These are phyloP conservation scores for Lithospermum erythrorhizon DNA, from an alignment of 257 asterid species.

Conservation along the genomic window DNA sequence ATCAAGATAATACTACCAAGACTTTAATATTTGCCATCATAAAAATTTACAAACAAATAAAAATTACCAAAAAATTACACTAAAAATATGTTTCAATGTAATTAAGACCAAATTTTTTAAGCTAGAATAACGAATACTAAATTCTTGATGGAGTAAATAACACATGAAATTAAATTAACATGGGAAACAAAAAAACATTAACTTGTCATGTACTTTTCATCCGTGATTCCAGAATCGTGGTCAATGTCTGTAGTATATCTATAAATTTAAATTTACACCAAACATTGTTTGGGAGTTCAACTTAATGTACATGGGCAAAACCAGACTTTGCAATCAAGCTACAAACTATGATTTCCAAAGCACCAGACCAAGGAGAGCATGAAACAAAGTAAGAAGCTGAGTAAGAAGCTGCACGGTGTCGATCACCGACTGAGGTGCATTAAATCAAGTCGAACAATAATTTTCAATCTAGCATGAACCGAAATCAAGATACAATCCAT, in stretches of 20 bases:
- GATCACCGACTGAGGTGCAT: not conserved
- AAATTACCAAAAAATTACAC: too few species aligned
- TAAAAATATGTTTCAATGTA: too few species aligned
- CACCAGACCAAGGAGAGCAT: not conserved
- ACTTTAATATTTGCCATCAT: too few species aligned
- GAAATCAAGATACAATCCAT: not conserved
- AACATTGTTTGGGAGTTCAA: too few species aligned
- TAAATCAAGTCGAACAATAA: not conserved
- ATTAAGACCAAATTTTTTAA: too few species aligned
- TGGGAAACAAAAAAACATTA: too few species aligned
- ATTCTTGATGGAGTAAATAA: too few species aligned
- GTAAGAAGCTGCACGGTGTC: not conserved
- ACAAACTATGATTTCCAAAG: not conserved
- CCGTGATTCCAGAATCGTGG: not conserved
- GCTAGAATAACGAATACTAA: too few species aligned
- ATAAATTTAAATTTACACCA: not conserved
- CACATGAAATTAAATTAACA: too few species aligned
- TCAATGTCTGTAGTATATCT: not conserved
- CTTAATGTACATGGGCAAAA: not conserved
- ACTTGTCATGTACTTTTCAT: not conserved
- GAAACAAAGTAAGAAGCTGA: not conserved
- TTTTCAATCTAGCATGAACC: not conserved
- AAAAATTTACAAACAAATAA: too few species aligned
- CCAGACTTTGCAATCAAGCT: not conserved
- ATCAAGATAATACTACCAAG: too few species aligned